Evolutionary conservation across 768 basidiomycete genomes (phyloP), one percentile per base, ranked within the genome.

Genomic region (Mycena metata): DNA sequence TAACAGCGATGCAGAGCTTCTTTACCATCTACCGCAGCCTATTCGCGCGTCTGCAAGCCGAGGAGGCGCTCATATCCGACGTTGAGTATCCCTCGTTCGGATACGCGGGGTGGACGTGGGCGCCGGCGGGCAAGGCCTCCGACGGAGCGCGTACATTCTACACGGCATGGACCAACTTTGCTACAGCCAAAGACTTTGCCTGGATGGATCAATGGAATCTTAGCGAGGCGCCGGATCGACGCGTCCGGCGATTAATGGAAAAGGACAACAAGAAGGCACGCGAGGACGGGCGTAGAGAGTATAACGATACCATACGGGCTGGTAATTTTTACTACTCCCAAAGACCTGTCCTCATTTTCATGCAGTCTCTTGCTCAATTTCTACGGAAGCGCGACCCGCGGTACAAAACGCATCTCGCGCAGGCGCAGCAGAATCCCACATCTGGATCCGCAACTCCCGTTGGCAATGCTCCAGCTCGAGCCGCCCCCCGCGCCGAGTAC

Each of bases 201-300:
- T 98, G 96, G 96, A 85, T 84, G 67, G 95, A 95, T 61, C 86
- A 88, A 70, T 98, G 95, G 90, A 92, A 96, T 76, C 67, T 89
- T 16, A 80, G 88, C 8, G 92, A 97, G 66, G 96, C 95, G 2
- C 94, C 95, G 4, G 96, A 98, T 78, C 84, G 98, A 21, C 88
- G 90, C 30, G 87, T 93, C 45, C 86, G 96, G 74, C 88, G 98
- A 73, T 75, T 95, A 51, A 96, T 99, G 93, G 98, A 99, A 76
- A 94, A 91, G 73, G 98, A 98, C 71, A 99, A 99, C 79, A 95
- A 93, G 79, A 96, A 96, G 76, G 89, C 90, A 3, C 86, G 96
- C 16, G 95, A 98, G 33, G 92, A 95, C 43, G 92, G 92, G 8
- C 87, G 92, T 43, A 88, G 88, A 75, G 96, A 99, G 67, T 99